Percentiles rank a stretch among this genome's conserved stretches.
Conservation (phyloP, 257 asterid species). For the Solanum microdontum region DNA sequence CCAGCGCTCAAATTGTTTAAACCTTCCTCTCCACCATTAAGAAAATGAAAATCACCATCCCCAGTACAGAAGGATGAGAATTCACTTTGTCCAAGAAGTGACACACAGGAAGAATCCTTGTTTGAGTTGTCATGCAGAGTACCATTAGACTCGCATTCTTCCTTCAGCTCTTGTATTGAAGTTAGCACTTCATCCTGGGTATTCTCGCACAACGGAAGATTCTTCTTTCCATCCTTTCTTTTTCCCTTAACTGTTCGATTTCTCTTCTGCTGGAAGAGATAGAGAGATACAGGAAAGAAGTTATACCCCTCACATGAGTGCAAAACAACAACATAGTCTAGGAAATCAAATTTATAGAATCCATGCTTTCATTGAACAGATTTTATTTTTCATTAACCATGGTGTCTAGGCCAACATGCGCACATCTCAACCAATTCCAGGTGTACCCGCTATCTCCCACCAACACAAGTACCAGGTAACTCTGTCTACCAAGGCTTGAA, state of each 20-base stretch:
- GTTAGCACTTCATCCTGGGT: conserved; percentile 10
- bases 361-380: background rate
- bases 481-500: background rate
- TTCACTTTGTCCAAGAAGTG: conserved; percentile 21
- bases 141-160: conserved; percentile 17
- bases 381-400: background rate
- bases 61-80: conserved; percentile 7
- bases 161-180: conserved; percentile 23
- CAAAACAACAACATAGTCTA: background rate
- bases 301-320: background rate
- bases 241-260: conserved; percentile 24
- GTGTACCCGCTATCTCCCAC: background rate
- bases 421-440: background rate
- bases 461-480: background rate
- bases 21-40: conserved; percentile 21
- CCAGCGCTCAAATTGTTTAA: conserved; percentile 21
- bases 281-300: background rate
- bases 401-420: background rate
- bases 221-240: conserved; percentile 34
- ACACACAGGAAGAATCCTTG: conserved; percentile 1
- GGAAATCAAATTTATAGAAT: background rate
- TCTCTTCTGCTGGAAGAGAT: conserved; percentile 30
- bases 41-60: conserved; percentile 12
- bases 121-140: conserved; percentile 11
- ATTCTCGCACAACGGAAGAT: conserved; percentile 7